phyloP scores from a whole-genome alignment of 2,329 filamentous ascomycete species.

The Hypomyces rosellus region DNA sequence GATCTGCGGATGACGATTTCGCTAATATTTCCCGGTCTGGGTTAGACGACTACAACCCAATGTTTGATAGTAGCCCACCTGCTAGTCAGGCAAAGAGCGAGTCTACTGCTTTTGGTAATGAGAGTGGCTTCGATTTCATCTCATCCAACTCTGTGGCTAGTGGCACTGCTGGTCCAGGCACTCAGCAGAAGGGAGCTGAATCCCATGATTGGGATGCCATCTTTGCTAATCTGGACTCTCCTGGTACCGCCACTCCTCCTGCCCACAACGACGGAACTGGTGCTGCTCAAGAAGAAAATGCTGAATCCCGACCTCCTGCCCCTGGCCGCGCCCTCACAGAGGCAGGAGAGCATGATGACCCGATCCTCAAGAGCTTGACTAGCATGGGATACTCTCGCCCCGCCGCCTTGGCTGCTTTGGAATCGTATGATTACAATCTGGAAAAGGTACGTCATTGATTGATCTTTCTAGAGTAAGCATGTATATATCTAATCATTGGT shows the following conservation, averaged over 20 bases:
- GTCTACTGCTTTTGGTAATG: constrained; percentile 44
- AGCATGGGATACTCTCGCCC: constrained; percentile 78
- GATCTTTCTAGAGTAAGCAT: background rate
- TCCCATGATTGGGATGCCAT: constrained; percentile 91
- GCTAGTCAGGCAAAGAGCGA: constrained; percentile 50
- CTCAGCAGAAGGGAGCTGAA: constrained; percentile 36
- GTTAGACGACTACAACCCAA: constrained; percentile 72
- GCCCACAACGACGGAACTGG: constrained; percentile 5
- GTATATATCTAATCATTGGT: constrained; percentile 13
- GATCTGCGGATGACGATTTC: constrained; percentile 72
- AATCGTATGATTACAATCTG: constrained; percentile 94
- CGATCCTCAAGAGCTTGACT: constrained; percentile 82
- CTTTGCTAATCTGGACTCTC: constrained; percentile 71
- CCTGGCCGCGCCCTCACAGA: constrained; percentile 63
- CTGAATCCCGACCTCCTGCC: constrained; percentile 21
- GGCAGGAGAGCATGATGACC: constrained; percentile 79
- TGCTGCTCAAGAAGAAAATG: constrained; percentile 9
- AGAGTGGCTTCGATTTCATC: constrained; percentile 56
- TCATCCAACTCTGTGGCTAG: constrained; percentile 28
- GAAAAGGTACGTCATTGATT: constrained; percentile 65
- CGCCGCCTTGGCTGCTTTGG: constrained; percentile 71
- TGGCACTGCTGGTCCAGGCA: constrained; percentile 30
- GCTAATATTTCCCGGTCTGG: constrained; percentile 65
- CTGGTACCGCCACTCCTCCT: constrained; percentile 27
- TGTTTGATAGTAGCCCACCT: constrained; percentile 66